Evolutionary conservation across 1,139 yeast genomes (phyloP), one percentile per base, ranked within the genome.

Genomic region (Scheffersomyces illinoinensis): DNA sequence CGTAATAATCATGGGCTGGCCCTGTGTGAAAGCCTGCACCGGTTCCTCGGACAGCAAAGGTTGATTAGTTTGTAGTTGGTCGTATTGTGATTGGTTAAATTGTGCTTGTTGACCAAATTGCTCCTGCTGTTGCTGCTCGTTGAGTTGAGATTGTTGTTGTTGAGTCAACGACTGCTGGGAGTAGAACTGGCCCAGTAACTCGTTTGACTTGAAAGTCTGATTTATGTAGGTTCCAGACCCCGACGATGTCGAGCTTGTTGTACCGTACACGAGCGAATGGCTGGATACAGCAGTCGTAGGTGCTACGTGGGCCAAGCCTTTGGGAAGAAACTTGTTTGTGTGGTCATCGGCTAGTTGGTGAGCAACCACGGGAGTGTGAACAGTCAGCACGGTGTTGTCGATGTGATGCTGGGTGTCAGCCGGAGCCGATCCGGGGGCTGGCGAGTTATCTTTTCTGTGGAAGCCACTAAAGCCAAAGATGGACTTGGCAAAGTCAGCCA

Each of bases 231-330:
- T 62, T 53, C 68, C 76, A 53, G 71, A 66, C 26, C 56, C 53
- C 61, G 64, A 57, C 65, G 64, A 61, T 39, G 73, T 71, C 33
- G 69, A 68, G 39, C 85, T 79, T 8, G 91, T 88, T 10, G 92
- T 88, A 1, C 93, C 93, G 71, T 87, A 85, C 2, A 85, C 93
- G 71, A 86, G 82, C 1, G 90, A 83, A 59, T 82, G 82, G 62
- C 83, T 83, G 53, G 88, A 80, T 14, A 88, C 73, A 0, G 93
- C 92, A 2, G 91, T 88, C 3, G 93, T 87, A 20, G 93, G 93
- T 12, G 83, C 75, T 10, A 64, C 65, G 21, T 57, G 66, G 47
- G 71, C 73, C 61, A 78, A 69, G 46, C 78, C 76, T 61, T 75
- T 77, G 43, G 81, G 82, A 58, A 74, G 66, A 57, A 78, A 76